Base-by-base conservation (phyloP, 495 filamentous ascomycete species). In the Bacidia rubella region DNA sequence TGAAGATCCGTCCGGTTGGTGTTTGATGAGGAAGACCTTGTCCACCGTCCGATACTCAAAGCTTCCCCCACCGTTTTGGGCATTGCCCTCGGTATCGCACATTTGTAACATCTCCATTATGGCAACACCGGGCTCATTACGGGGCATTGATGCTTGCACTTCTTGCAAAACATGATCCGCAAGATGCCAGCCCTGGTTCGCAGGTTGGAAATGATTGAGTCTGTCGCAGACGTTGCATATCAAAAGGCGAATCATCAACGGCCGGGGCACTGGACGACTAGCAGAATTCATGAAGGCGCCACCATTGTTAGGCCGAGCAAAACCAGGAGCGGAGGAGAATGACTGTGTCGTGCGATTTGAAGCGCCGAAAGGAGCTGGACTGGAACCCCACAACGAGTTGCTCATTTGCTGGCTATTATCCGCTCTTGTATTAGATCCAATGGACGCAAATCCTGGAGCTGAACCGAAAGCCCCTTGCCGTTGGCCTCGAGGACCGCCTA, bases 71-170 rank as follows among this genome's bases (percentile, higher is more conserved):
- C 92, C 92, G 57, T 97, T 97, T 46, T 83, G 77, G 0, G 70
- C 62, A 59, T 86, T 93, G 53, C 92, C 92, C 62, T 92, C 83
- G 1, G 90, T 93, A 55, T 96, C 90, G 65, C 85, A 90, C 52
- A 94, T 86, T 45, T 87, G 83, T n/a, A 88, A 72, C 65, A 98
- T 73, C 56, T 95, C 89, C 25, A 78, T 69, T 48, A 85, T 70
- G 2, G 70, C 69, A 53, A 92, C 77, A 0, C 76, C 65, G 1
- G 75, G 66, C 39, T 87, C 82, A 38, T 64, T 66, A 0, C 71
- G 57, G 21, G 74, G 67, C 27, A 76, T 79, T 32, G 79, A 65
- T 43, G 73, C 62, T 26, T 86, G 79, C 11, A 94, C 72, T 49
- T 83, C 81, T 3, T 70, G 70, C 47, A 83, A 77, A 47, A 96